Base-by-base conservation (phyloP, 306 rosid genomes). In the Cucumis hystrix region DNA sequence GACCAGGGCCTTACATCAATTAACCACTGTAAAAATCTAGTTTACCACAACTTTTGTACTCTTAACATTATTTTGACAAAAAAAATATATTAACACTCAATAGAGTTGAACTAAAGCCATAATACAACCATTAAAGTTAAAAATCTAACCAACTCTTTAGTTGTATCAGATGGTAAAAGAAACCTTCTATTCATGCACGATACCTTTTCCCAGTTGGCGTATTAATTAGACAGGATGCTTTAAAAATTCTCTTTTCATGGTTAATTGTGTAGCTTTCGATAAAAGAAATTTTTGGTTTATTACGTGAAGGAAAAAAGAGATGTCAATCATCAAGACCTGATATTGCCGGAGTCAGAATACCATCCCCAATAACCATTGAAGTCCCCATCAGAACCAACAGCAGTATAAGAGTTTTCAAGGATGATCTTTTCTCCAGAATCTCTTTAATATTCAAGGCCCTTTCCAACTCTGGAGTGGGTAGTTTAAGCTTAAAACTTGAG, bases 321-420 rank as follows among this genome's bases (percentile, higher is more conserved):
- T 4, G 39, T 15, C 41, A 73, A 73, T 74, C 20, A 45, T 43
- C 18, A 11, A 37, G 82, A 95, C 98, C 99, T 87, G 99, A 95
- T 74, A 95, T 90, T 59, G 97, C 97, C 14, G 99, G 97, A 78
- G 99, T 95, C 63, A 95, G 85, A 84, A 95, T 95, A 59, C 99
- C 99, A 79, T 92, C 99, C 80, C 97, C 99, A 83, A 95, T 95
- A 82, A 92, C 79, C 99, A 92, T 86, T 79, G 99, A 95, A 81
- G 99, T 92, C 77, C 97, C 99, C 85, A 90, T 79, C 66, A 95
- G 89, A 87, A 95, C 97, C 80, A 90, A 82, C 85, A 95, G 84
- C 82, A 95, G 82, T 81, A 95, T 83, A 73, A 86, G 18, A 30
- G 87, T 90, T 83, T 89, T 95, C 86, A 88, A 75, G 80, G 79